Percentiles rank a stretch among this genome's conserved stretches.
phyloP scores from a whole-genome alignment of 306 rosid species.

The Medicago truncatula region DNA sequence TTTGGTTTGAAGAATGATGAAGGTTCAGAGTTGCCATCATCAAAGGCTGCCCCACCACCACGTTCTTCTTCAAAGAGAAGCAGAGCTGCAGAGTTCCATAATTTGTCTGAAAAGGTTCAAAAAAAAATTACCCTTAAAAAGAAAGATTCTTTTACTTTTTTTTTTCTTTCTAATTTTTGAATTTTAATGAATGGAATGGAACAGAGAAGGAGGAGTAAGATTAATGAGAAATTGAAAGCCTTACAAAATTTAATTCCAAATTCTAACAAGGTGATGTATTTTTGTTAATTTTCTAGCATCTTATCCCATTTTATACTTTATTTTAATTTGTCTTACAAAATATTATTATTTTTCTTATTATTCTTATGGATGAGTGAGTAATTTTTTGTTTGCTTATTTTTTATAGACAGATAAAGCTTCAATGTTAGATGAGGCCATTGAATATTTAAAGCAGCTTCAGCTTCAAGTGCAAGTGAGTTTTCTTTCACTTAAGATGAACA shows the following conservation, averaged over 20 bases:
- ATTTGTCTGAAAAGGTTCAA: slow-evolving; percentile 90
- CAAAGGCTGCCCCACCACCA: slow-evolving; percentile 51
- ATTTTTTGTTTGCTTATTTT: slow-evolving; percentile 23
- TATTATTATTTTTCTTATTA: not conserved
- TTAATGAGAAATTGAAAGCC: slow-evolving; percentile 95
- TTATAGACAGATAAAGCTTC: slow-evolving; percentile 96
- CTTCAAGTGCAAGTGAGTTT: slow-evolving; percentile 78
- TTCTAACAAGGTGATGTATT: slow-evolving; percentile 77
- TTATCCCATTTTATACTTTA: not conserved
- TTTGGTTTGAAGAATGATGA: slow-evolving; percentile 57
- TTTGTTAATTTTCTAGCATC: not conserved
- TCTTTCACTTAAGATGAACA: slow-evolving; percentile 30
- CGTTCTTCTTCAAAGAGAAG: slow-evolving; percentile 80
- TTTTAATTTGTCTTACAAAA: slow-evolving; percentile 24
- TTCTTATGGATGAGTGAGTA: slow-evolving; percentile 11
- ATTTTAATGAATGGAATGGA: slow-evolving; percentile 49
- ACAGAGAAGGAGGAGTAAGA: slow-evolving; percentile 93
- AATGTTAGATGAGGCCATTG: slow-evolving; percentile 93
- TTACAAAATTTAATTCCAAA: slow-evolving; percentile 91
- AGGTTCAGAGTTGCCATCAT: slow-evolving; percentile 54
- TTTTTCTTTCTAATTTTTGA: slow-evolving; percentile 32
- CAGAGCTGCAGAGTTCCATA: slow-evolving; percentile 95
- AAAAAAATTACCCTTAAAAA: slow-evolving; percentile 2
- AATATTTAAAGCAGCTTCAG: slow-evolving; percentile 97
- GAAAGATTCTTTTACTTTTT: not conserved